These are phyloP conservation scores for Aspergillus bertholletiae DNA, from an alignment of 495 filamentous ascomycete species.

Conservation along the genomic window DNA sequence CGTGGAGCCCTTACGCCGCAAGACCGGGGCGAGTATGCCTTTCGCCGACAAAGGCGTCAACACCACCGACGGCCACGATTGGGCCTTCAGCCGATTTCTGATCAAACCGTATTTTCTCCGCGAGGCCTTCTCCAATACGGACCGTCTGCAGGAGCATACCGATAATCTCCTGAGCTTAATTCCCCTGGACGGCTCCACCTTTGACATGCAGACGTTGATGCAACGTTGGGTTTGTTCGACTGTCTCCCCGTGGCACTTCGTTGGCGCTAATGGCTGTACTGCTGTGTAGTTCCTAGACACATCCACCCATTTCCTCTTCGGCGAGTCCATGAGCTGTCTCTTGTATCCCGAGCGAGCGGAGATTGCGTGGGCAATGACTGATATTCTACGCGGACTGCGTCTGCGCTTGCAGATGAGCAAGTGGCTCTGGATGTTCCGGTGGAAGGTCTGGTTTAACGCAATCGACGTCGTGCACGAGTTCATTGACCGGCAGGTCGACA, in stretches of 20 bases:
- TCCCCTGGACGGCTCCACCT: slow-evolving; percentile 2
- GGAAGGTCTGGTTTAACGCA: neutral
- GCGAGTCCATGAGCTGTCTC: slow-evolving; percentile 1
- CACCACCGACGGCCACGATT: slow-evolving; percentile 8
- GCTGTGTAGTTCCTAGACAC: slow-evolving; percentile 5
- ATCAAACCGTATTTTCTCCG: slow-evolving; percentile 11
- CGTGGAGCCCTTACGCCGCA: slow-evolving; percentile 4
- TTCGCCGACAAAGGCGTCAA: slow-evolving; percentile 14
- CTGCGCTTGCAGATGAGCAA: neutral
- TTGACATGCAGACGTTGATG: slow-evolving; percentile 7
- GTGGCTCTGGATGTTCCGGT: neutral
- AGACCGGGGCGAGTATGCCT: neutral
- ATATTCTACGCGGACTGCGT: neutral
- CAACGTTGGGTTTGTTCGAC: slow-evolving; percentile 6
- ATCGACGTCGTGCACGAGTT: neutral
- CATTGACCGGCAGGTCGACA: neutral
- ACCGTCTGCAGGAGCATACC: neutral
- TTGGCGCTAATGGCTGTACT: too few relatives aligned
- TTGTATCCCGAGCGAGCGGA: neutral
- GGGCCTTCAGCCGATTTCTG: slow-evolving; percentile 8
- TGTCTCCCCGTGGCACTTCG: neutral
- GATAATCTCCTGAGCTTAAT: neutral
- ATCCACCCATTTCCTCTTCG: slow-evolving; percentile 5
- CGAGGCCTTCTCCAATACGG: neutral
- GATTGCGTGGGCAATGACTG: neutral